Percentiles rank a stretch among this genome's conserved stretches.
Evolutionary conservation across 2,329 filamentous ascomycete genomes (phyloP).

Genomic region (Diaporthe citrichinensis): DNA sequence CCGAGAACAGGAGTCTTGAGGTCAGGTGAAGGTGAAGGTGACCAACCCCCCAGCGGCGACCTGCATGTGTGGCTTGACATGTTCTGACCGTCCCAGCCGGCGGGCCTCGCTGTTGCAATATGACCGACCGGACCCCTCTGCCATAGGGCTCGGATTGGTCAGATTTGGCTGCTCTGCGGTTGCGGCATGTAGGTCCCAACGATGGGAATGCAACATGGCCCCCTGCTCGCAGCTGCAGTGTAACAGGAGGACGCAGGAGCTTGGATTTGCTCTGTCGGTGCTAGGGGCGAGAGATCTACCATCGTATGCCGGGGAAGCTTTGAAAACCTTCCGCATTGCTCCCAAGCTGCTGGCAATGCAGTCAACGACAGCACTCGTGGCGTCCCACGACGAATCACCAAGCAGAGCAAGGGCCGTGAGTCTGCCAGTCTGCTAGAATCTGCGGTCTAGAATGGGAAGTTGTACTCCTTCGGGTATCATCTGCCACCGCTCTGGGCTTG

Average conservation of each 20-base stretch:
- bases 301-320: conserved; percentile 16
- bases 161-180: not conserved
- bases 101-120: conserved; percentile 14
- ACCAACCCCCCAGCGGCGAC: conserved; percentile 19
- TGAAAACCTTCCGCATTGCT: conserved; percentile 1
- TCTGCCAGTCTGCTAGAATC: not conserved
- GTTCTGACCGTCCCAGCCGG: conserved; percentile 20
- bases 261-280: conserved; percentile 3
- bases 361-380: not conserved
- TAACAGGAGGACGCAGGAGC: conserved; percentile 31
- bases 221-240: conserved; percentile 33
- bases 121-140: conserved; percentile 1
- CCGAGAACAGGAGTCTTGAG: conserved; percentile 30
- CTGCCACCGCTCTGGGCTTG: not conserved
- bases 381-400: not conserved
- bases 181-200: conserved; percentile 19
- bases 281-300: conserved; percentile 5
- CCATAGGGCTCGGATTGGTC: conserved; percentile 14
- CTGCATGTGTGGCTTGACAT: conserved; percentile 31
- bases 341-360: conserved; percentile 2
- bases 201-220: conserved; percentile 29
- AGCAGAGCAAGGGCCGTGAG: not conserved
- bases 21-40: conserved; percentile 36
- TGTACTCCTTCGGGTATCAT: not conserved
- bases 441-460: not conserved